A percentile compares a stretch with the other conserved stretches of the same genome.
Conservation (phyloP, 2,329 filamentous ascomycete species). For the Fusarium multiceps region DNA sequence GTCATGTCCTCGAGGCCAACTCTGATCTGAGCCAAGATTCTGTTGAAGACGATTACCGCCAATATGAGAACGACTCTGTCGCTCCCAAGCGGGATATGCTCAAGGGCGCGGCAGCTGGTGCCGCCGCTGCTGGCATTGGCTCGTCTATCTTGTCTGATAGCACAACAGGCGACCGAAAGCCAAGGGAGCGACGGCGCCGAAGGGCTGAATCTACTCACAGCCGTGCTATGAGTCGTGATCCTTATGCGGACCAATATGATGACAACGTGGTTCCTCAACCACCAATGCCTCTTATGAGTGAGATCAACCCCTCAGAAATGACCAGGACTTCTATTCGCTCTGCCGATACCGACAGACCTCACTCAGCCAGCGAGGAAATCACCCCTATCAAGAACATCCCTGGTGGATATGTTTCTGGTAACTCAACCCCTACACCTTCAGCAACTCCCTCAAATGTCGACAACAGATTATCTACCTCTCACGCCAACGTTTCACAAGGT, state of each 20-base stretch:
- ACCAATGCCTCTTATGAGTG: constrained; percentile 89
- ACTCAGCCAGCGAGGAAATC: constrained; percentile 72
- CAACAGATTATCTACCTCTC: constrained; percentile 73
- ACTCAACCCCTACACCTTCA: constrained; percentile 72
- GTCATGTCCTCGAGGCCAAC: constrained; percentile 64
- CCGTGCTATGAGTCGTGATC: constrained; percentile 58
- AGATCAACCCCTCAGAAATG: constrained; percentile 85
- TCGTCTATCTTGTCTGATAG: constrained; percentile 51
- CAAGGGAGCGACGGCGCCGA: constrained; percentile 63
- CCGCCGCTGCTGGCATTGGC: constrained; percentile 55
- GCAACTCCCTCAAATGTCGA: constrained; percentile 65
- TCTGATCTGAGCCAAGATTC: constrained; percentile 63
- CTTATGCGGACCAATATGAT: constrained; percentile 62
- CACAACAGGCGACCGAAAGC: constrained; percentile 63
- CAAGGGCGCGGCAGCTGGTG: constrained; percentile 59
- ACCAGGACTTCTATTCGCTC: constrained; percentile 90
- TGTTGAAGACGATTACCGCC: constrained; percentile 52
- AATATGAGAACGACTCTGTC: constrained; percentile 53
- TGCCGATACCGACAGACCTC: constrained; percentile 78
- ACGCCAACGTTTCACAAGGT: constrained; percentile 71
- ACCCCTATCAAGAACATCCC: constrained; percentile 72
- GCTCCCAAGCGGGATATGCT: constrained; percentile 61
- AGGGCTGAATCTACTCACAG: constrained; percentile 62
- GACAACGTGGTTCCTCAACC: constrained; percentile 70
- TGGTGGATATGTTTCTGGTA: constrained; percentile 69